Percentiles rank a stretch among this genome's conserved stretches.
Conservation (phyloP, 2,329 filamentous ascomycete genomes). For the Microdochium bolleyi region DNA sequence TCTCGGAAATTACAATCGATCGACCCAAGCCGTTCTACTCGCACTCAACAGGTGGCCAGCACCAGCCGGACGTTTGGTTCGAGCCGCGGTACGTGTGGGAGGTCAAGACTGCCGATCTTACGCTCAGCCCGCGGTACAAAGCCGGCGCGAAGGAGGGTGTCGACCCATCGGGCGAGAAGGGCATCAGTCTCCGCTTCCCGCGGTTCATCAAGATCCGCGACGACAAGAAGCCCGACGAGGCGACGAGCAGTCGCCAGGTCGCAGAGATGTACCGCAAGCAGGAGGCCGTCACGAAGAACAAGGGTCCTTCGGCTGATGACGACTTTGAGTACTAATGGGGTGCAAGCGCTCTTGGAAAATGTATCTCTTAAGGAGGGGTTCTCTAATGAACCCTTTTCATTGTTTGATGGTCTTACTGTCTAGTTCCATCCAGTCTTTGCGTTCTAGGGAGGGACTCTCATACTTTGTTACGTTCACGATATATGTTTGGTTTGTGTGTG, state of each 20-base stretch:
- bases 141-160: conserved; percentile 78
- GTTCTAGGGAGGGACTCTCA: no score
- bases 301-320: conserved; percentile 83
- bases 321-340: conserved; percentile 82
- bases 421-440: no score
- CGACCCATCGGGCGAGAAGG: conserved; percentile 62
- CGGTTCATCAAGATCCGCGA: conserved; percentile 86
- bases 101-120: conserved; percentile 93
- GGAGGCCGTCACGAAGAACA: conserved; percentile 80
- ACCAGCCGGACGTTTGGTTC: conserved; percentile 98
- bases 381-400: no score
- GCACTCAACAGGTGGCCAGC: conserved; percentile 75
- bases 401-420: no score
- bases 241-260: conserved; percentile 75
- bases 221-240: conserved; percentile 92
- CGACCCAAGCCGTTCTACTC: conserved; percentile 90
- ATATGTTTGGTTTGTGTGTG: no score
- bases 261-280: conserved; percentile 97
- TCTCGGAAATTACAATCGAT: conserved; percentile 76
- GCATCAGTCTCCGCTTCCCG: conserved; percentile 85
- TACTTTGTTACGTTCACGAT: no score
- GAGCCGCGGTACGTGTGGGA: conserved; percentile 95
- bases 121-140: conserved; percentile 85
- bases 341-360: no score
- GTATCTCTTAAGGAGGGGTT: no score